Evolutionary conservation across 2,329 filamentous ascomycete genomes (phyloP).

Genomic region (Neurospora sp.): DNA sequence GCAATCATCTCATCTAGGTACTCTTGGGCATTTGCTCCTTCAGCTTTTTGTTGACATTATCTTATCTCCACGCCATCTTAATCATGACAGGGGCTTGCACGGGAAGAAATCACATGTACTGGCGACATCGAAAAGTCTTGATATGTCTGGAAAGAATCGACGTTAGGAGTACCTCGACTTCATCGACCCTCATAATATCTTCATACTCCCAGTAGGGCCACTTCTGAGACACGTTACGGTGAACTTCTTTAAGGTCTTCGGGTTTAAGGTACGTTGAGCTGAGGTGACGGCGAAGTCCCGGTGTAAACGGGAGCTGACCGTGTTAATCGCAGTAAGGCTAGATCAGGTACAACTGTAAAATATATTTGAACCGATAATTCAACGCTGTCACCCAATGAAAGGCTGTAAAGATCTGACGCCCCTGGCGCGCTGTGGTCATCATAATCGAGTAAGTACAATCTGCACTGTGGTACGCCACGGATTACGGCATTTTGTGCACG

Average conservation of each 20-base stretch:
- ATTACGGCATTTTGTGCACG: not conserved
- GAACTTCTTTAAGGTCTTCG: not conserved
- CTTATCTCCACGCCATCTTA: not conserved
- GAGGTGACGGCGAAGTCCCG: too few species aligned
- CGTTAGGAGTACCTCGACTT: not conserved
- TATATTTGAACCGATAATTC: not conserved
- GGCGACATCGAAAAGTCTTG: not conserved
- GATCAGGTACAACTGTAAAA: not conserved
- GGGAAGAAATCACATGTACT: not conserved
- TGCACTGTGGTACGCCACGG: not conserved
- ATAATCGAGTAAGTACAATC: not conserved
- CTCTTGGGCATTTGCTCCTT: not conserved
- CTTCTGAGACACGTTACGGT: not conserved
- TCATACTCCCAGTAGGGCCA: not conserved
- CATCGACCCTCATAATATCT: not conserved
- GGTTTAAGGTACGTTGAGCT: not conserved
- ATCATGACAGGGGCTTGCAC: not conserved
- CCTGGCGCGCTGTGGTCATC: not conserved
- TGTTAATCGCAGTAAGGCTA: not conserved
- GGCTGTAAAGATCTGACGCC: not conserved
- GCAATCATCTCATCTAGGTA: too few species aligned
- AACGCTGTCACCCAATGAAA: not conserved
- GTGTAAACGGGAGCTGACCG: not conserved
- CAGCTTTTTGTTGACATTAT: not conserved
- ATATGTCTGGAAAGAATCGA: not conserved